These are phyloP conservation scores for Corylus americana DNA, from an alignment of 306 rosid species.

Conservation along the genomic window DNA sequence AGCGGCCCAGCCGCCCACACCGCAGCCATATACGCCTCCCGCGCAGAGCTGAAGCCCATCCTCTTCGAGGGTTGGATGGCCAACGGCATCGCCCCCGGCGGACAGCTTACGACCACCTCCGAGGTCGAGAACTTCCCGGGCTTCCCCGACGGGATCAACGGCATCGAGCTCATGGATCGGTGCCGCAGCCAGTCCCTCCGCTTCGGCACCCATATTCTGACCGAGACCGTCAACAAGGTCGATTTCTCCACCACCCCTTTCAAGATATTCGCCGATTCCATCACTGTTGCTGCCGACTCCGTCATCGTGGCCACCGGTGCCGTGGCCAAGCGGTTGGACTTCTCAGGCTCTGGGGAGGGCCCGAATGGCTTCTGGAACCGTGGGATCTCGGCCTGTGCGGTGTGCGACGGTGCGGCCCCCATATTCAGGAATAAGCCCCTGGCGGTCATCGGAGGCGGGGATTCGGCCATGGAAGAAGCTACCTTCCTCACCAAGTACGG, in stretches of 20 bases:
- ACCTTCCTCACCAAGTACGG: slow-evolving; percentile 80
- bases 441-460: slow-evolving; percentile 86
- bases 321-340: slow-evolving; percentile 65
- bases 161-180: slow-evolving; percentile 74
- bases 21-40: slow-evolving; percentile 79
- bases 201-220: slow-evolving; percentile 74
- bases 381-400: slow-evolving; percentile 83
- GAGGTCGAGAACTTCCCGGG: slow-evolving; percentile 94
- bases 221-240: slow-evolving; percentile 71
- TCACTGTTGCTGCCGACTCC: slow-evolving; percentile 47
- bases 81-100: slow-evolving; percentile 80
- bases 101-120: slow-evolving; percentile 87
- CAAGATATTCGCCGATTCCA: slow-evolving; percentile 58
- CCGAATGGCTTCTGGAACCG: slow-evolving; percentile 75
- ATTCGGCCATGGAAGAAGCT: slow-evolving; percentile 92
- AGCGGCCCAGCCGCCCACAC: slow-evolving; percentile 92
- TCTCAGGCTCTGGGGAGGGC: slow-evolving; percentile 64
- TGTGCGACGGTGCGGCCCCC: slow-evolving; percentile 90
- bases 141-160: slow-evolving; percentile 67
- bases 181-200: slow-evolving; percentile 65
- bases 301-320: slow-evolving; percentile 86
- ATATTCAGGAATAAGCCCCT: slow-evolving; percentile 65
- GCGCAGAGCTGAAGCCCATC: slow-evolving; percentile 80
- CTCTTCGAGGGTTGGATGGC: slow-evolving; percentile 96
- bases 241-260: slow-evolving; percentile 69